A percentile compares a stretch with the other conserved stretches of the same genome.
phyloP scores from a whole-genome alignment of 768 basidiomycete genomes.

The Mycena pura region DNA sequence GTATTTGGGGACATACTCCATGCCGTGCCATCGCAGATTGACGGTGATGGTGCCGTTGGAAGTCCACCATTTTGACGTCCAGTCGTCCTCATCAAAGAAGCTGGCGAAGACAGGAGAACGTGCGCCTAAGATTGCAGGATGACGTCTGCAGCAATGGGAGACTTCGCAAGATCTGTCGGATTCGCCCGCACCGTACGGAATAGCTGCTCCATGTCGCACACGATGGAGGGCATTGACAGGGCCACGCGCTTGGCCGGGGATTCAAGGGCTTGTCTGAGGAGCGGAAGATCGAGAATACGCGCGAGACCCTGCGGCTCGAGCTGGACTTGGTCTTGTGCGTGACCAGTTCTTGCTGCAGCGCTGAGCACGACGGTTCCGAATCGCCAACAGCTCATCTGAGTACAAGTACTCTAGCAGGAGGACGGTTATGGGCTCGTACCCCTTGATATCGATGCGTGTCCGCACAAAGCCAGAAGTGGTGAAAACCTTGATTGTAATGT shows the following conservation, averaged over 20 bases:
- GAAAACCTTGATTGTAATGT: slow-evolving; percentile 21
- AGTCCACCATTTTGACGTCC: slow-evolving; percentile 73
- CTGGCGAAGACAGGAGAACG: slow-evolving; percentile 84
- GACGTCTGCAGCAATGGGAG: slow-evolving; percentile 65
- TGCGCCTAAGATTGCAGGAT: slow-evolving; percentile 80
- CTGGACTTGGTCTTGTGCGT: slow-evolving; percentile 52
- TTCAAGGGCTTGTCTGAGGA: slow-evolving; percentile 61
- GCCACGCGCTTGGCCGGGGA: slow-evolving; percentile 65
- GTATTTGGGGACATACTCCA: slow-evolving; percentile 78
- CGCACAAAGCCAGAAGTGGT: slow-evolving; percentile 26
- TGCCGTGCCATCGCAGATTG: slow-evolving; percentile 70
- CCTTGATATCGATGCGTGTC: slow-evolving; percentile 52
- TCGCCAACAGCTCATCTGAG: slow-evolving; percentile 78
- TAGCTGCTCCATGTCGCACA: slow-evolving; percentile 55
- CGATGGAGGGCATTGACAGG: slow-evolving; percentile 54
- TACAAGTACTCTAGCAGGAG: slow-evolving; percentile 89
- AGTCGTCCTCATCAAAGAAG: slow-evolving; percentile 84
- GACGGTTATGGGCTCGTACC: slow-evolving; percentile 68
- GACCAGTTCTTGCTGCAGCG: slow-evolving; percentile 49
- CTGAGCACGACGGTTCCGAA: slow-evolving; percentile 78
- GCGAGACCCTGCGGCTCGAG: slow-evolving; percentile 68
- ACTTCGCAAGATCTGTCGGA: slow-evolving; percentile 13
- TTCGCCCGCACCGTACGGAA: slow-evolving; percentile 48
- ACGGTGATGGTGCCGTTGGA: slow-evolving; percentile 60
- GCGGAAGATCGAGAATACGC: slow-evolving; percentile 60